Evolutionary conservation across 129 eudicot genomes (phyloP), one percentile per base, ranked within the genome.

Genomic region (Cynara cardunculus): DNA sequence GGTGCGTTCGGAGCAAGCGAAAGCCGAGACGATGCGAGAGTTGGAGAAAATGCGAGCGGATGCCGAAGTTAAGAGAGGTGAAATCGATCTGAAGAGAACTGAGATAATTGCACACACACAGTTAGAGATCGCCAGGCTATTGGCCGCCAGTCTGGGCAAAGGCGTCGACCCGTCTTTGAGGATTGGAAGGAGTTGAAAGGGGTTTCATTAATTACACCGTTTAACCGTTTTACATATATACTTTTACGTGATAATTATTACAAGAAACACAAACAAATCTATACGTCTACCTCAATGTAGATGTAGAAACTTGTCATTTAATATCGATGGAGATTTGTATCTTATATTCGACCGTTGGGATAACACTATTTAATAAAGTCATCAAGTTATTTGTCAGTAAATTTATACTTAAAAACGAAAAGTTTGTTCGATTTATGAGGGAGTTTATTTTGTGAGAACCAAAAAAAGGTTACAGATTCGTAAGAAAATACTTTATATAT

Each of bases 81-180:
- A 94, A 84, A 86, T 94, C 71, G 98, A 94, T 67, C 88, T 94
- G 11, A 92, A 87, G 64, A 75, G 96, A 80, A 94, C 98, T 0
- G 94, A 94, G 86, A 94, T 94, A 32, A 89, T 94, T 27, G 97
- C 98, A 2, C 93, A 90, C 59, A 94, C 98, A 11, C 98, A 94
- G 65, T 80, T 94, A 75, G 94, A 94, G 86, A 94, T 94, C 73
- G 98, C 98, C 37, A 84, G 85, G 89, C 84, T 94, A 37, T 92
- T 94, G 31, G 97, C 96, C 4, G 76, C 82, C 1, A 84, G 80
- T 74, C 21, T 74, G 28, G 87, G 86, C 16, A 90, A 86, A 87
- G 79, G 78, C 2, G 93, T 90, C 21, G 94, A 89, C 59, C 88
- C 97, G 53, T 85, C 93, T 10, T 66, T 87, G 81, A 88, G 87